Percentiles rank a stretch among this genome's conserved stretches.
phyloP scores from a whole-genome alignment of 2,329 filamentous ascomycete genomes.

The Davidsoniella virescens region DNA sequence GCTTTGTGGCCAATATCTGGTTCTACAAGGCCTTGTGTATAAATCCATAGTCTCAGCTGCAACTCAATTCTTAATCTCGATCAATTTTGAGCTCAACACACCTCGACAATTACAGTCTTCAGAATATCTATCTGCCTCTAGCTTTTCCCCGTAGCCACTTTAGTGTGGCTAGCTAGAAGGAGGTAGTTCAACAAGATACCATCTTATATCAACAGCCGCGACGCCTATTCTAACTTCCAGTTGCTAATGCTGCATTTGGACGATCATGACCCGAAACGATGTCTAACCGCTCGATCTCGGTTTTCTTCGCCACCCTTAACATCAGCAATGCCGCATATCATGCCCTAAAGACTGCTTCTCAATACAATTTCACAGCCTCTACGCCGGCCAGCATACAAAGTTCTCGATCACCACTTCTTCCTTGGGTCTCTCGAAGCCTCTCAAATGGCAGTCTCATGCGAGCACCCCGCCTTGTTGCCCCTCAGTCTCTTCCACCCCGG shows the following conservation, averaged over 20 bases:
- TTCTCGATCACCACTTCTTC: background rate
- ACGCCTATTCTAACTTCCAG: background rate
- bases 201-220: background rate
- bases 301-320: background rate
- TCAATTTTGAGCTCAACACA: background rate
- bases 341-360: too few relatives aligned
- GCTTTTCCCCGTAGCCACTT: constrained; percentile 7
- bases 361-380: background rate
- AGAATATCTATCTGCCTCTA: too few relatives aligned
- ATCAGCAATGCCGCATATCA: background rate
- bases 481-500: background rate
- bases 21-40: too few relatives aligned
- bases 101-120: background rate
- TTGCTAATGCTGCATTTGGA: background rate
- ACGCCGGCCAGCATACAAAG: background rate
- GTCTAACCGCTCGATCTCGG: constrained; percentile 21
- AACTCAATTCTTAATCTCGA: background rate
- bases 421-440: background rate
- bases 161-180: constrained; percentile 12
- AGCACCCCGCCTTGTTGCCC: constrained; percentile 3
- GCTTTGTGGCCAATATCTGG: too few relatives aligned
- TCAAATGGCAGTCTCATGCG: background rate
- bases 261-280: constrained; percentile 26
- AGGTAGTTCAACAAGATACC: too few relatives aligned
- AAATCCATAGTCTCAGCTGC: background rate